A percentile compares a stretch with the other conserved stretches of the same genome.
These are phyloP conservation scores for Penicillium sp. DNA, from an alignment of 2,329 filamentous ascomycete genomes.

Conservation along the genomic window DNA sequence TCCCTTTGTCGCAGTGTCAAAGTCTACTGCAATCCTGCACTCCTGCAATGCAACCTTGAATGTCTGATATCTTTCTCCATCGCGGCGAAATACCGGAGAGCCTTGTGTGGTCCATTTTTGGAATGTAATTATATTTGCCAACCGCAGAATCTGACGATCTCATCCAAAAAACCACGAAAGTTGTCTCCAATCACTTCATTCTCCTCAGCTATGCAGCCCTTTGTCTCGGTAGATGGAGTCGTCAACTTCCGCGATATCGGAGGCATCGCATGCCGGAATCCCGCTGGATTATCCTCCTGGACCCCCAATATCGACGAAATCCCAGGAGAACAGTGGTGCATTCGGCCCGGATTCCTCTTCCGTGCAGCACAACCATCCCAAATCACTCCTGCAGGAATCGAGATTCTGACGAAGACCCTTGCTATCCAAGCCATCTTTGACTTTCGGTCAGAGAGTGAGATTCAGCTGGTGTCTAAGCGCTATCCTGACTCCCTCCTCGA, in stretches of 20 bases:
- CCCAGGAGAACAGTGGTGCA: conserved; percentile 30
- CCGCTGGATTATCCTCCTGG: conserved; percentile 37
- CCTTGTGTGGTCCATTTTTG: not conserved
- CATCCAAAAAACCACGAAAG: not conserved
- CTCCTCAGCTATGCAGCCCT: not conserved
- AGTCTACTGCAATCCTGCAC: too few species aligned
- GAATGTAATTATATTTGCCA: not conserved
- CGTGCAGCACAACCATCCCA: conserved; percentile 70
- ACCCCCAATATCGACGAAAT: not conserved
- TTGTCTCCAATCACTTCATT: not conserved
- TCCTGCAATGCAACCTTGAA: conserved; percentile 5
- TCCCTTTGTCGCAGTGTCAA: not conserved
- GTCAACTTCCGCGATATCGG: conserved; percentile 71
- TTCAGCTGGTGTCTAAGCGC: conserved; percentile 36
- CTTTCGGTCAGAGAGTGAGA: conserved; percentile 60
- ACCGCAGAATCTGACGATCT: not conserved
- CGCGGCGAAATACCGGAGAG: not conserved
- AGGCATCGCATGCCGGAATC: conserved; percentile 50
- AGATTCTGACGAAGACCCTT: conserved; percentile 54
- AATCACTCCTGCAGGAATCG: conserved; percentile 58
- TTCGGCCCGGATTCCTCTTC: conserved; percentile 63
- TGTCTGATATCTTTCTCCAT: not conserved
- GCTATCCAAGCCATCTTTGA: conserved; percentile 70
- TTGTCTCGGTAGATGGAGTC: conserved; percentile 50
- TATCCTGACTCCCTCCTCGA: conserved; percentile 41